These are phyloP conservation scores for Arthrobotrys iridis DNA, from an alignment of 2,329 filamentous ascomycete species.

Conservation along the genomic window DNA sequence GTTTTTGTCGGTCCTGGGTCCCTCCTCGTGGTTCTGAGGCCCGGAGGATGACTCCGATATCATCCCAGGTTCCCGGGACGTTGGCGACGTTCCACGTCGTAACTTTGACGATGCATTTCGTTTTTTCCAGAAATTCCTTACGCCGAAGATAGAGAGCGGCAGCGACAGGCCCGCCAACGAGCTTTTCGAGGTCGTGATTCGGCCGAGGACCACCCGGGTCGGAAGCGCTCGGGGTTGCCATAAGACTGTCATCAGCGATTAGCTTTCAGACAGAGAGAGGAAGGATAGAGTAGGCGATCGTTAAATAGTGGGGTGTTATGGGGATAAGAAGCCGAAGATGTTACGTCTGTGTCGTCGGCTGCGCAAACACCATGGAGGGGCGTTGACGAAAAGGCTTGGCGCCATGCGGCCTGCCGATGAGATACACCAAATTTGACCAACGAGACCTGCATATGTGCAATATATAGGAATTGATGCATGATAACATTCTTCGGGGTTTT, in stretches of 20 bases:
- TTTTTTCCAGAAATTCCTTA: conserved; percentile 52
- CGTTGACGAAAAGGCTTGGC: too few species aligned
- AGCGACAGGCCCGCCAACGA: conserved; percentile 46
- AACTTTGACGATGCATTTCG: conserved; percentile 72
- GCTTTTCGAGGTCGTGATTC: conserved; percentile 33
- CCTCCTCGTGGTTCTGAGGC: neutral
- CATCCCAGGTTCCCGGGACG: conserved; percentile 30
- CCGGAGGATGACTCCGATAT: conserved; percentile 24
- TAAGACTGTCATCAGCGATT: conserved; percentile 35
- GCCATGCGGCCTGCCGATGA: too few species aligned
- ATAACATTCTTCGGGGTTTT: too few species aligned
- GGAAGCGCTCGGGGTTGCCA: conserved; percentile 42
- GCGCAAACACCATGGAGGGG: neutral
- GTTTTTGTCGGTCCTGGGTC: neutral
- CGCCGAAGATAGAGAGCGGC: conserved; percentile 42
- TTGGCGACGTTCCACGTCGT: conserved; percentile 96
- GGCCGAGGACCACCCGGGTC: conserved; percentile 40
- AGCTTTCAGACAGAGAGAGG: neutral
- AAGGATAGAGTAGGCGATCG: neutral
- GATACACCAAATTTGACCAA: too few species aligned
- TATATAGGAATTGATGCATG: too few species aligned
- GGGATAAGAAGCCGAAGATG: neutral
- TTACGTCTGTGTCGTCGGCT: too few species aligned
- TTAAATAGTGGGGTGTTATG: too few species aligned
- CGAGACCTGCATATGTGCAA: too few species aligned